A percentile compares a stretch with the other conserved stretches of the same genome.
phyloP scores from a whole-genome alignment of 345 rosid species.

The Xanthoceras sorbifolium region DNA sequence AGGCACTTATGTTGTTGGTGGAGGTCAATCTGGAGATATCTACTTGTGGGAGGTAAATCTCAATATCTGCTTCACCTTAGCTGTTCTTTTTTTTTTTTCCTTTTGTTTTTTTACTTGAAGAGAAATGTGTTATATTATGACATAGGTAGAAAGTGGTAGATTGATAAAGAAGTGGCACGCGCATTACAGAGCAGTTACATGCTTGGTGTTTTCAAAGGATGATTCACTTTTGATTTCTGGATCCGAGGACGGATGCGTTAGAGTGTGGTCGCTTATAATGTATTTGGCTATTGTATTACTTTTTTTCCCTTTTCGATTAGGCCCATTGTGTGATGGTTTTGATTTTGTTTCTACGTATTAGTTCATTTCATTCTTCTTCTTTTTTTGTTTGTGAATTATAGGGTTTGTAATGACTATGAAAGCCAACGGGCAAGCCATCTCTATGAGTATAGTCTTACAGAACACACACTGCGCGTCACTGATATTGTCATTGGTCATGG shows the following conservation, averaged over 20 bases:
- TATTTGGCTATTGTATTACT: conserved; percentile 22
- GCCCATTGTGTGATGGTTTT: not conserved
- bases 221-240: conserved; percentile 79
- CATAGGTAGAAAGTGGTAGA: conserved; percentile 73
- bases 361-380: not conserved
- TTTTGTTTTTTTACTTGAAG: not conserved
- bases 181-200: conserved; percentile 71
- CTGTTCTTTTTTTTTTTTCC: not conserved
- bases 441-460: conserved; percentile 56
- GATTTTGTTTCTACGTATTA: not conserved
- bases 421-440: conserved; percentile 56
- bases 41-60: conserved; percentile 78
- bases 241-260: conserved; percentile 72
- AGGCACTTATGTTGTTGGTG: conserved; percentile 81
- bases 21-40: conserved; percentile 71
- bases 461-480: conserved; percentile 58
- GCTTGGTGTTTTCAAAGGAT: conserved; percentile 75
- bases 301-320: not conserved
- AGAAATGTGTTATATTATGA: not conserved
- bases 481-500: conserved; percentile 72
- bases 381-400: conserved; percentile 27
- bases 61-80: not conserved
- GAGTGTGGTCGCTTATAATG: conserved; percentile 85
- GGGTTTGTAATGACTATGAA: conserved; percentile 69
- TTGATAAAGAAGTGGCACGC: conserved; percentile 84